phyloP scores from a whole-genome alignment of 495 filamentous ascomycete species.

The Penicillium crystallinum region DNA sequence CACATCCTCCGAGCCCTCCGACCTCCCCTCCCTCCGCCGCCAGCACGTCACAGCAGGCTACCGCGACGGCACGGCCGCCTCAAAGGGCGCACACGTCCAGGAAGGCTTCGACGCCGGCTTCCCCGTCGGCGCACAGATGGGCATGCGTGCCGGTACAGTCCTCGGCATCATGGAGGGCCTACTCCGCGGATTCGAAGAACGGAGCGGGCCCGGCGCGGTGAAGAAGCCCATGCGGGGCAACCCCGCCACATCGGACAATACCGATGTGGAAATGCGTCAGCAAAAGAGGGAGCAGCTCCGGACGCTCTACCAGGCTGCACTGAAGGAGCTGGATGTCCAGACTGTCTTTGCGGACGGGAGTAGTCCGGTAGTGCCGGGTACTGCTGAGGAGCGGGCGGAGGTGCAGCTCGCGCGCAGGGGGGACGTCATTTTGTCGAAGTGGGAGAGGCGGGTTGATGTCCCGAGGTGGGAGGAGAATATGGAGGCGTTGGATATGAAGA shows the following conservation, averaged over 20 bases:
- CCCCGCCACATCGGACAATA: slow-evolving; percentile 1
- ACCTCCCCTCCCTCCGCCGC: slow-evolving; percentile 67
- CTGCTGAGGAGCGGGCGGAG: slow-evolving; percentile 25
- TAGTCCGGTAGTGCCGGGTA: slow-evolving; percentile 5
- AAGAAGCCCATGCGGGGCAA: slow-evolving; percentile 26
- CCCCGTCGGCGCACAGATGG: slow-evolving; percentile 69
- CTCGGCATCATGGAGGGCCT: slow-evolving; percentile 70
- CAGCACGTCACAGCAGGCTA: slow-evolving; percentile 85
- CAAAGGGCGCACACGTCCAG: slow-evolving; percentile 68
- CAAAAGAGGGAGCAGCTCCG: slow-evolving; percentile 31
- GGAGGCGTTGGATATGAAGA: slow-evolving; percentile 37
- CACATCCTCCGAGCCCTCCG: slow-evolving; percentile 48
- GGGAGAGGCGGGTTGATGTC: slow-evolving; percentile 47
- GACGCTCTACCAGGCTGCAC: slow-evolving; percentile 46
- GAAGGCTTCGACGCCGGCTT: slow-evolving; percentile 87
- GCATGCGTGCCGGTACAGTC: slow-evolving; percentile 62
- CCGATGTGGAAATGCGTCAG: slow-evolving; percentile 18
- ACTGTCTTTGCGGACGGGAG: slow-evolving; percentile 57
- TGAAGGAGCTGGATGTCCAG: slow-evolving; percentile 55
- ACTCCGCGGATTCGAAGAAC: slow-evolving; percentile 31
- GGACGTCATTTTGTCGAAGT: slow-evolving; percentile 38
- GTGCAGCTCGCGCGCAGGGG: slow-evolving; percentile 24
- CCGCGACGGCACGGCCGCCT: slow-evolving; percentile 71
- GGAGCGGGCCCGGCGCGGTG: slow-evolving; percentile 21
- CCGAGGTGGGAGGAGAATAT: slow-evolving; percentile 42